A percentile compares a stretch with the other conserved stretches of the same genome.
Evolutionary conservation across 2,329 filamentous ascomycete species (phyloP).

Genomic region (Lasiodiplodia sp.): DNA sequence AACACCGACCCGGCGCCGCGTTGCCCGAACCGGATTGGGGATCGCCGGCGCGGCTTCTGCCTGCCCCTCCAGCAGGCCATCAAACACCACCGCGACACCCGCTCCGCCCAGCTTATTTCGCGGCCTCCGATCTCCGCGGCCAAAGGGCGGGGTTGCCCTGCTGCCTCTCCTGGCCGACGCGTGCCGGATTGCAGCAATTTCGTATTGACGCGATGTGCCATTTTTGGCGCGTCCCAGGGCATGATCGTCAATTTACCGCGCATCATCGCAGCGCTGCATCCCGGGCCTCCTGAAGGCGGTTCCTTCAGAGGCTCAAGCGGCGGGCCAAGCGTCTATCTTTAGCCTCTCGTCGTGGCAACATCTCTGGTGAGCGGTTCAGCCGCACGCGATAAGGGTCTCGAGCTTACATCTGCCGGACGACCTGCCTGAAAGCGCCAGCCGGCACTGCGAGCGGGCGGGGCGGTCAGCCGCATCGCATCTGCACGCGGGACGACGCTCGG

Average conservation of each 20-base stretch:
- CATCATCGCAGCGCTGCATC: slow-evolving; percentile 21
- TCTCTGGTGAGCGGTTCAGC: slow-evolving; percentile 5
- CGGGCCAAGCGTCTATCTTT: slow-evolving; percentile 26
- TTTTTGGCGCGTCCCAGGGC: slow-evolving; percentile 12
- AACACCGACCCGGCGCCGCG: slow-evolving; percentile 2
- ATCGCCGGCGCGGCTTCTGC: slow-evolving; percentile 4
- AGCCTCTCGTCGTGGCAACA: slow-evolving; percentile 1
- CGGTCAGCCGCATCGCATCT: slow-evolving; percentile 19
- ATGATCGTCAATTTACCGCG: slow-evolving; percentile 26
- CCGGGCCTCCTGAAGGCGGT: slow-evolving; percentile 21
- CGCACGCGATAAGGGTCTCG: slow-evolving; percentile 26
- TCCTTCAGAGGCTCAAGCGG: slow-evolving; percentile 19
- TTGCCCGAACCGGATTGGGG: slow-evolving; percentile 14
- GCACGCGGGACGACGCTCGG: not conserved
- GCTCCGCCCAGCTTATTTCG: slow-evolving; percentile 13
- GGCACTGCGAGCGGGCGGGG: not conserved
- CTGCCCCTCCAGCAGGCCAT: slow-evolving; percentile 3
- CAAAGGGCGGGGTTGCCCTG: slow-evolving; percentile 8
- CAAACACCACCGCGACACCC: slow-evolving; percentile 20
- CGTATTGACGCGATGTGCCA: slow-evolving; percentile 16
- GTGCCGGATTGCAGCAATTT: slow-evolving; percentile 6
- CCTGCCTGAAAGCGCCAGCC: slow-evolving; percentile 17
- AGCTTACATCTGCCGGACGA: slow-evolving; percentile 2
- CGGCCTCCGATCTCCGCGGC: slow-evolving; percentile 12
- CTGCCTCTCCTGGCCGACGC: slow-evolving; percentile 1